phyloP scores from a whole-genome alignment of 768 basidiomycete genomes.

The Suillus clintonianus region DNA sequence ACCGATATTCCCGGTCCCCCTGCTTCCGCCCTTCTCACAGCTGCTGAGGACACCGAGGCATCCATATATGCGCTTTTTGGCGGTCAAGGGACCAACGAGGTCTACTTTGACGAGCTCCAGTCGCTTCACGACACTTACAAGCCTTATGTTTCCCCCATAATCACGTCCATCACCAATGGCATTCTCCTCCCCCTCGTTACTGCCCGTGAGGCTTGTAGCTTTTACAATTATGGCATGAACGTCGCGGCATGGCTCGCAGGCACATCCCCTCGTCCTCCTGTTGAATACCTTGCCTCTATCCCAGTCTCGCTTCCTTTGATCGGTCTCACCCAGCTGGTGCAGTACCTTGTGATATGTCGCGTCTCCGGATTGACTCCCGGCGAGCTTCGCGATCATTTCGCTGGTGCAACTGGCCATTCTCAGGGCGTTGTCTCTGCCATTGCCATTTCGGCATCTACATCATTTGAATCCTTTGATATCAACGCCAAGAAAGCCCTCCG shows the following conservation, averaged over 20 bases:
- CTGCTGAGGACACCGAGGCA: conserved; percentile 60
- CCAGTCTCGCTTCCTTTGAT: conserved; percentile 96
- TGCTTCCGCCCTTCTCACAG: conserved; percentile 67
- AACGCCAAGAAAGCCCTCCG: conserved; percentile 84
- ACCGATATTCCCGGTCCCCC: conserved; percentile 59
- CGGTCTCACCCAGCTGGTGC: conserved; percentile 92
- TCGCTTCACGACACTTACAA: conserved; percentile 88
- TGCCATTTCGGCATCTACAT: conserved; percentile 76
- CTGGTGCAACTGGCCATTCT: conserved; percentile 94
- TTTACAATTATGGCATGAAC: conserved; percentile 82
- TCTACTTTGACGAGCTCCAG: conserved; percentile 97
- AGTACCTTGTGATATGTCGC: conserved; percentile 83
- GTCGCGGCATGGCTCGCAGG: conserved; percentile 84
- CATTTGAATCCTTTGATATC: conserved; percentile 69
- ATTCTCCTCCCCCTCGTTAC: conserved; percentile 73
- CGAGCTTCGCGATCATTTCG: conserved; percentile 72
- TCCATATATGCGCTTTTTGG: conserved; percentile 93
- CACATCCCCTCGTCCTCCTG: conserved; percentile 66
- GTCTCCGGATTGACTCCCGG: conserved; percentile 77
- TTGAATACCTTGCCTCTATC: conserved; percentile 87
- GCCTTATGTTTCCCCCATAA: conserved; percentile 78
- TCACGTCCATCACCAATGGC: conserved; percentile 60
- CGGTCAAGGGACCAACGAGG: conserved; percentile 97
- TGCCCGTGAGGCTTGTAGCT: conserved; percentile 54
- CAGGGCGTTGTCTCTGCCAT: conserved; percentile 97